phyloP scores from a whole-genome alignment of 805 yeast species.

The Hanseniaspora lachancei region DNA sequence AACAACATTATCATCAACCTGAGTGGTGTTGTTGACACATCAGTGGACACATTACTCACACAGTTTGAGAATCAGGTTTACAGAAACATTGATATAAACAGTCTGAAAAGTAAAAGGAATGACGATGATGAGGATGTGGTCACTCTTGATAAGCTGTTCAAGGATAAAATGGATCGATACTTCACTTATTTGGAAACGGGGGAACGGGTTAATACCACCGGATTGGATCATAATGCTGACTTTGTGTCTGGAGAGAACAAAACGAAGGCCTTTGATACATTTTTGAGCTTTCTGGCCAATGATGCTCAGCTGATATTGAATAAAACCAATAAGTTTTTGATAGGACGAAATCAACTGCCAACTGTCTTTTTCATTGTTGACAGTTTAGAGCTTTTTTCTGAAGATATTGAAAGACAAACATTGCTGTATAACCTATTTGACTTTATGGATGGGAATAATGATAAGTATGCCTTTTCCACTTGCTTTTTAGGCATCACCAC shows the following conservation, averaged over 20 bases:
- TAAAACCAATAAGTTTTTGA: conserved; percentile 14
- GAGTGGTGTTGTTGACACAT: conserved; percentile 10
- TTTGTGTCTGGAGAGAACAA: conserved; percentile 1
- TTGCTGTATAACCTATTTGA: conserved; percentile 79
- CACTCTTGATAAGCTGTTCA: conserved; percentile 7
- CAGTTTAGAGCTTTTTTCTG: conserved; percentile 69
- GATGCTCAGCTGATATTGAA: conserved; percentile 21
- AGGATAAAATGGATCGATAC: conserved; percentile 12
- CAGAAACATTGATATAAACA: conserved; percentile 9
- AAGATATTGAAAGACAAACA: conserved; percentile 55
- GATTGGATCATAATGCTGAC: background rate
- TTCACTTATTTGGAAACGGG: conserved; percentile 1
- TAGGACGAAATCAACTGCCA: conserved; percentile 26
- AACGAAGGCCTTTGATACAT: conserved; percentile 12
- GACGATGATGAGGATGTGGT: background rate
- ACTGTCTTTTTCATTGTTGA: conserved; percentile 69
- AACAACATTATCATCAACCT: conserved; percentile 9
- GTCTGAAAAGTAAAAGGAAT: background rate
- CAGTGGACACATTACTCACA: background rate
- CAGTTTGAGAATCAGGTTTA: conserved; percentile 12
- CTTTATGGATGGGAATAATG: conserved; percentile 37
- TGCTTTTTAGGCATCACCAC: conserved; percentile 72
- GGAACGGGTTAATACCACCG: background rate
- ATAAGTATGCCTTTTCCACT: conserved; percentile 53
- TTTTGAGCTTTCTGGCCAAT: conserved; percentile 11